Conservation (phyloP, 2,329 filamentous ascomycete genomes). For the Pseudogymnoascus pannorum region DNA sequence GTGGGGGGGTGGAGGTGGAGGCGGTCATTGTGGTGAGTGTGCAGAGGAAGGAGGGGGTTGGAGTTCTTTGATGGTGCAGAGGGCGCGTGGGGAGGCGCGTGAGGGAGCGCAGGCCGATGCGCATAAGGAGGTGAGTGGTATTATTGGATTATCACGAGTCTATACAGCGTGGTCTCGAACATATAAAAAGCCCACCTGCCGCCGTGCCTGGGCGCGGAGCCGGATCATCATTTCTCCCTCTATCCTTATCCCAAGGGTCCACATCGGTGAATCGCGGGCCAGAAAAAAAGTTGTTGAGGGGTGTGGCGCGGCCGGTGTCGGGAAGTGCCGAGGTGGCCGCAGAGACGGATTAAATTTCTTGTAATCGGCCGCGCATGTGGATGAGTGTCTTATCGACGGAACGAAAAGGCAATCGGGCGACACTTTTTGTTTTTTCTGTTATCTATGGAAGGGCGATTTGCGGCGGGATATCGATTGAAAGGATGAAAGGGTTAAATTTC, state of each 20-base stretch:
- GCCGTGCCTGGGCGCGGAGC: not conserved
- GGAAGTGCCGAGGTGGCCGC: not conserved
- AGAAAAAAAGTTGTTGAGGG: not conserved
- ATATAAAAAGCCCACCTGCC: not conserved
- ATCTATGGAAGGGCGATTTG: not conserved
- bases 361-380: conserved; percentile 1
- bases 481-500: not conserved
- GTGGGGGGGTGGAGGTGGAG: not conserved
- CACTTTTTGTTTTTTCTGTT: not conserved
- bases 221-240: not conserved
- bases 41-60: not conserved
- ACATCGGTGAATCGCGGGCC: not conserved
- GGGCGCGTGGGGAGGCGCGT: not conserved
- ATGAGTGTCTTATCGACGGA: not conserved
- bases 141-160: not conserved
- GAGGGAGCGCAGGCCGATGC: not conserved
- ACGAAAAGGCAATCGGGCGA: not conserved
- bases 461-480: not conserved
- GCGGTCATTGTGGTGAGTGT: not conserved
- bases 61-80: not conserved
- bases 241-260: not conserved
- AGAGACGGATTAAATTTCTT: conserved; percentile 1
- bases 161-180: not conserved
- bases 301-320: not conserved
- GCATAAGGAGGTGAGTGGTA: not conserved